Conservation (phyloP, 2,329 filamentous ascomycete species). For the Fusarium sp. region DNA sequence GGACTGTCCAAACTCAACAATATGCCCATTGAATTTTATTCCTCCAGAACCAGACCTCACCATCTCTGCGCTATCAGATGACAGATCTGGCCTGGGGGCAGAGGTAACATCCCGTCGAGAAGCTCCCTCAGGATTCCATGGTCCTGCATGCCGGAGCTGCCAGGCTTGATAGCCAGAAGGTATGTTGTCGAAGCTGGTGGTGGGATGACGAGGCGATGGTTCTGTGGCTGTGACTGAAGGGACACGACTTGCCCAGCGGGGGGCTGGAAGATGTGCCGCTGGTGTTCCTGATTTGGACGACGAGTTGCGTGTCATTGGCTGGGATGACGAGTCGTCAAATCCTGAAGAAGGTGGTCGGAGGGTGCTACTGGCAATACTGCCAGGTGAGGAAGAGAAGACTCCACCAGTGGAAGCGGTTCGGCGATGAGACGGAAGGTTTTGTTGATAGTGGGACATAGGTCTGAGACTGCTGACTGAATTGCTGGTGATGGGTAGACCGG, state of each 20-base stretch:
- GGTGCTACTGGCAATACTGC: constrained; percentile 33
- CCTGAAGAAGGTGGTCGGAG: constrained; percentile 31
- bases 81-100: neutral
- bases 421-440: constrained; percentile 3
- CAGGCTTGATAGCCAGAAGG: constrained; percentile 29
- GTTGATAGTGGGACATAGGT: constrained; percentile 5
- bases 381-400: constrained; percentile 29
- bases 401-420: constrained; percentile 28
- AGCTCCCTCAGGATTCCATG: constrained; percentile 33
- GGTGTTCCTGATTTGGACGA: constrained; percentile 30
- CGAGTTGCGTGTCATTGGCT: constrained; percentile 39
- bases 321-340: constrained; percentile 39
- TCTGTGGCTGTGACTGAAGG: constrained; percentile 42
- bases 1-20: constrained; percentile 42
- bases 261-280: neutral
- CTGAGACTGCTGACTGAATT: constrained; percentile 34
- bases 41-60: constrained; percentile 45
- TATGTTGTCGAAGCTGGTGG: constrained; percentile 13
- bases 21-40: constrained; percentile 42
- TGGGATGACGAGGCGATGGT: constrained; percentile 31
- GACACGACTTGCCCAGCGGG: constrained; percentile 15
- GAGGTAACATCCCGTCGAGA: constrained; percentile 17
- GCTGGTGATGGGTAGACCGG: constrained; percentile 30
- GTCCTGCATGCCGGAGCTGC: constrained; percentile 30
- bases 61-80: constrained; percentile 38